Evolutionary conservation across 1,284 basidiomycete species (phyloP).

Genomic region (Dichomitus squalens): DNA sequence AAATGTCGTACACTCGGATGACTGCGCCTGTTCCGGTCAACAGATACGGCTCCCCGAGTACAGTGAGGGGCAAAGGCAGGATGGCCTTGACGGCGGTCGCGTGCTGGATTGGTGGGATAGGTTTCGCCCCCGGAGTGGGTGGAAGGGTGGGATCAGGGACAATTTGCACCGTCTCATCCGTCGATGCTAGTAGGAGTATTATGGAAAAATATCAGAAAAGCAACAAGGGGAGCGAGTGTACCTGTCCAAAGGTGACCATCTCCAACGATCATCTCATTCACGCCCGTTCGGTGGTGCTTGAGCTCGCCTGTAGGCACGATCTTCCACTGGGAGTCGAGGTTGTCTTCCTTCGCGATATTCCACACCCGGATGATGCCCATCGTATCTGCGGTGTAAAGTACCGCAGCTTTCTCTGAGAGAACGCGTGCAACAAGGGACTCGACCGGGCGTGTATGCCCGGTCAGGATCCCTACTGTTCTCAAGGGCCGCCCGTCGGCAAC

Average conservation of each 20-base stretch:
- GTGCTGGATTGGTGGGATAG: conserved; percentile 60
- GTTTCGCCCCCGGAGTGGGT: conserved; percentile 29
- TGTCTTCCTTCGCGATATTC: conserved; percentile 56
- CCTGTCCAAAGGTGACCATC: conserved; percentile 84
- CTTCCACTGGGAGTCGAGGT: conserved; percentile 51
- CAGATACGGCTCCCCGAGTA: conserved; percentile 66
- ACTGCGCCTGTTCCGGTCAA: conserved; percentile 83
- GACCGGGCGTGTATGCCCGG: conserved; percentile 74
- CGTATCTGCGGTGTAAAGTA: conserved; percentile 82
- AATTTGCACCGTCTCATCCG: conserved; percentile 82
- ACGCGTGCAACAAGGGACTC: conserved; percentile 59
- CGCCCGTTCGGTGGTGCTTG: conserved; percentile 75
- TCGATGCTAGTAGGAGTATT: conserved; percentile 60
- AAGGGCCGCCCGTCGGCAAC: conserved; percentile 48
- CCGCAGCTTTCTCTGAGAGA: conserved; percentile 45
- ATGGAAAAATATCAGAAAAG: neutral
- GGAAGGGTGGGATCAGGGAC: conserved; percentile 39
- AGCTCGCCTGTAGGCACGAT: conserved; percentile 59
- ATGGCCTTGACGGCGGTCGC: conserved; percentile 71
- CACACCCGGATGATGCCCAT: conserved; percentile 84
- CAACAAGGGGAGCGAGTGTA: conserved; percentile 33
- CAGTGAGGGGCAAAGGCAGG: conserved; percentile 66
- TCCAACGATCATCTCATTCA: conserved; percentile 72
- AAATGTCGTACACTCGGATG: conserved; percentile 75
- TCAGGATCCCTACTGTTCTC: conserved; percentile 61